Evolutionary conservation across 805 yeast species (phyloP).

Genomic region (Candida nitratophila): DNA sequence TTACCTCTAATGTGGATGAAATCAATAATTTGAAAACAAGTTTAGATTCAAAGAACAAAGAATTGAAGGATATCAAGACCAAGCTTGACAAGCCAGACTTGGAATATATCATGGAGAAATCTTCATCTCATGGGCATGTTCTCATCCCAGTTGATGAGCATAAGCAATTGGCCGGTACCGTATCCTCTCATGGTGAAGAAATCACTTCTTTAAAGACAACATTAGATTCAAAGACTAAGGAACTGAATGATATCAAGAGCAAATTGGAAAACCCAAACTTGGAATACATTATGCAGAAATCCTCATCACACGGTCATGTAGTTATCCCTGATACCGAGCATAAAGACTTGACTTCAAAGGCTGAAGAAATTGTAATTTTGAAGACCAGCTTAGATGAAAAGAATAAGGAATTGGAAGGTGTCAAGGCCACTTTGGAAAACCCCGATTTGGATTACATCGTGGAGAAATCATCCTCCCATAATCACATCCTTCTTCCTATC

Average conservation of each 20-base stretch:
- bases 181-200: neutral
- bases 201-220: neutral
- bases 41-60: neutral
- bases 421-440: neutral
- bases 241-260: neutral
- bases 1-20: no score
- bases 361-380: neutral
- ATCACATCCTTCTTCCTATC: constrained; percentile 5
- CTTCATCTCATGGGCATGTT: neutral
- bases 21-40: no score
- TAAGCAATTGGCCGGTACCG: constrained; percentile 12
- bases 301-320: constrained; percentile 9
- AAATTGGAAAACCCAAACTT: constrained; percentile 23
- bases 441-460: neutral
- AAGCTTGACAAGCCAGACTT: neutral
- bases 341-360: neutral
- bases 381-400: neutral
- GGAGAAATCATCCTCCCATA: neutral
- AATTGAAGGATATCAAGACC: neutral
- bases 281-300: constrained; percentile 15
- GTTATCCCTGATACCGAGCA: constrained; percentile 4
- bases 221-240: neutral
- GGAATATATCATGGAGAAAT: neutral
- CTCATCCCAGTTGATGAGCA: constrained; percentile 14
- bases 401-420: neutral